These are phyloP conservation scores for Podosphaera fusca DNA, from an alignment of 2,329 filamentous ascomycete genomes.

Conservation along the genomic window DNA sequence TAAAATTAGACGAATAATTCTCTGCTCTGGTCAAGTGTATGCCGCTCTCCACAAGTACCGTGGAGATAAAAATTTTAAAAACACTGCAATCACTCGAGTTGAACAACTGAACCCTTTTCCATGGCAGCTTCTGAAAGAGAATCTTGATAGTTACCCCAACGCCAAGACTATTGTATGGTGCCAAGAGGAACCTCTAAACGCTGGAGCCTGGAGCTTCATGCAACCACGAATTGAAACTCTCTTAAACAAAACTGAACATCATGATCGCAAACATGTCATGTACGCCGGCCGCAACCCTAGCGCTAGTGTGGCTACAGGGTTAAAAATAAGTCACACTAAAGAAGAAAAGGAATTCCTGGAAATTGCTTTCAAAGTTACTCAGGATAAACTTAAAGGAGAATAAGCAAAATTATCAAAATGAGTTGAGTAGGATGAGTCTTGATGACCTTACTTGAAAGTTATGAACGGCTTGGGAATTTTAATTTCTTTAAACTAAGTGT, in stretches of 20 bases:
- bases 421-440: background rate
- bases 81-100: slow-evolving; percentile 82
- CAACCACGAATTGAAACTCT: slow-evolving; percentile 94
- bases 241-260: slow-evolving; percentile 76
- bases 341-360: slow-evolving; percentile 73
- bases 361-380: slow-evolving; percentile 37
- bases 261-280: slow-evolving; percentile 87
- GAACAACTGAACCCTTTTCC: slow-evolving; percentile 99
- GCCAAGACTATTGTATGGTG: slow-evolving; percentile 93
- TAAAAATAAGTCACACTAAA: slow-evolving; percentile 72
- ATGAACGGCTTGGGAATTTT: background rate
- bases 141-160: slow-evolving; percentile 91
- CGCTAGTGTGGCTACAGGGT: slow-evolving; percentile 77
- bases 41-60: slow-evolving; percentile 79
- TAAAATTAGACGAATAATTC: slow-evolving; percentile 78
- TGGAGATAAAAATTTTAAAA: slow-evolving; percentile 61
- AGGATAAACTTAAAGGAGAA: slow-evolving; percentile 44
- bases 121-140: slow-evolving; percentile 89
- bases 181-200: slow-evolving; percentile 94
- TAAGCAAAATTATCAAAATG: slow-evolving; percentile 6
- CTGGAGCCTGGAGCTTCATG: slow-evolving; percentile 89
- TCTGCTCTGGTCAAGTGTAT: slow-evolving; percentile 91
- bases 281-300: slow-evolving; percentile 89
- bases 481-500: background rate
- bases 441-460: background rate